Evolutionary conservation across 371 early-diverging fungal species (phyloP), one percentile per base, ranked within the genome.

Genomic region (Mucor irregularis): DNA sequence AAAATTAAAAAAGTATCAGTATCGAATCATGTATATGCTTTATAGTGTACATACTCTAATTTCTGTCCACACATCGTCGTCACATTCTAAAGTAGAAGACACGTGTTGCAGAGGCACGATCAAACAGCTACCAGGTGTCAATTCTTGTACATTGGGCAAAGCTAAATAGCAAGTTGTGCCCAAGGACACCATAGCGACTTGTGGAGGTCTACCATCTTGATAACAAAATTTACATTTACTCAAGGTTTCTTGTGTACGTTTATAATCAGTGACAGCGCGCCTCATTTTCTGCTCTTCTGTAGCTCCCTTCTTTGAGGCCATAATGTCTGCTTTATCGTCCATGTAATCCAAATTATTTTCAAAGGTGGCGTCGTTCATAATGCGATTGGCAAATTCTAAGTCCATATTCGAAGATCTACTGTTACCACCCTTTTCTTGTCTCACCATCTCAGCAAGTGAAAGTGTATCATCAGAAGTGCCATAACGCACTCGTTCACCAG

Each of bases 21-120:
- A 33, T 17, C 13, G 2, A 16, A 17, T 11, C n/a, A 5, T 28
- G 6, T 19, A 2, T n/a, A 24, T 30, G 1, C 5, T 19, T 39
- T 43, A 13, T 17, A 14, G 26, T 25, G 22, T 37, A 68, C 80
- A 42, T 78, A 89, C 89, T 62, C 89, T 63, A 22, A 97, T 88
- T 71, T 97, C 98, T 46, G 87, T 89, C 97, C 96, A 96, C 4
- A 78, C 83, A 63, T 91, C 93, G 57, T 97, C 96, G 46, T 95
- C 95, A 42, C 87, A 89, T 56, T 92, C 91, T 22, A 97, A 73
- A 5, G 86, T 90, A 4, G 92, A 89, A 0, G 86, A 64, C 17
- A 82, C 80, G 67, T 98, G 98, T 47, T 94, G 89, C 10, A 88
- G 59, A 13, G 97, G 96, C 1, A 94, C 91, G 62, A 98, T 96